A percentile compares a stretch with the other conserved stretches of the same genome.
phyloP scores from a whole-genome alignment of 352 stramenopile genomes.

The Globisporangium mamillatum region DNA sequence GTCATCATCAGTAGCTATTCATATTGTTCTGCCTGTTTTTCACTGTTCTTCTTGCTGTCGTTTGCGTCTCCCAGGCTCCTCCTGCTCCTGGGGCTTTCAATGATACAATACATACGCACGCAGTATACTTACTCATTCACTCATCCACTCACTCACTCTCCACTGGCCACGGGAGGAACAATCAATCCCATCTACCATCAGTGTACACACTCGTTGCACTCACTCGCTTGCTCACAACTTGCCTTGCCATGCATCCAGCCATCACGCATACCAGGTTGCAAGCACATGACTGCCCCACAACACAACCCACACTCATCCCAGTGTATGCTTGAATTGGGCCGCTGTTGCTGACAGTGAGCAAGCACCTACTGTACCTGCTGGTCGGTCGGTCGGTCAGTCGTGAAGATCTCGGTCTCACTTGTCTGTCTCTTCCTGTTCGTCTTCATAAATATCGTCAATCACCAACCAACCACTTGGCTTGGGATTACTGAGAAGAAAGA shows the following conservation, averaged over 20 bases:
- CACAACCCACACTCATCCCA: background rate
- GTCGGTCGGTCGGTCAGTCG: background rate
- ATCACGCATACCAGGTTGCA: background rate
- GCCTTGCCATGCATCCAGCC: background rate
- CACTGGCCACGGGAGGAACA: too few species aligned
- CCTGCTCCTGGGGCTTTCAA: background rate
- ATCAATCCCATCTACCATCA: background rate
- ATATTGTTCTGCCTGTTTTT: background rate
- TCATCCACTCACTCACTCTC: background rate
- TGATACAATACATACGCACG: background rate
- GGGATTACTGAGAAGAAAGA: background rate
- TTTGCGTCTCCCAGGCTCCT: background rate
- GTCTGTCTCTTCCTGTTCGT: background rate
- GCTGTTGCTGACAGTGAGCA: too few species aligned
- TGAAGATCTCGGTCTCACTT: background rate
- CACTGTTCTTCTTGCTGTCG: background rate
- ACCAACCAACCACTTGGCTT: background rate
- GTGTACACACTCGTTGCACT: background rate
- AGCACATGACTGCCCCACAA: background rate
- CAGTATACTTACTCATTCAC: background rate
- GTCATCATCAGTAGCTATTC: background rate
- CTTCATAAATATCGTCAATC: background rate
- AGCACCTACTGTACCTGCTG: background rate
- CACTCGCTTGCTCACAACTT: background rate
- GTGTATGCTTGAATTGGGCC: background rate